Evolutionary conservation across 805 yeast genomes (phyloP).

Genomic region (Candida sonorensis): DNA sequence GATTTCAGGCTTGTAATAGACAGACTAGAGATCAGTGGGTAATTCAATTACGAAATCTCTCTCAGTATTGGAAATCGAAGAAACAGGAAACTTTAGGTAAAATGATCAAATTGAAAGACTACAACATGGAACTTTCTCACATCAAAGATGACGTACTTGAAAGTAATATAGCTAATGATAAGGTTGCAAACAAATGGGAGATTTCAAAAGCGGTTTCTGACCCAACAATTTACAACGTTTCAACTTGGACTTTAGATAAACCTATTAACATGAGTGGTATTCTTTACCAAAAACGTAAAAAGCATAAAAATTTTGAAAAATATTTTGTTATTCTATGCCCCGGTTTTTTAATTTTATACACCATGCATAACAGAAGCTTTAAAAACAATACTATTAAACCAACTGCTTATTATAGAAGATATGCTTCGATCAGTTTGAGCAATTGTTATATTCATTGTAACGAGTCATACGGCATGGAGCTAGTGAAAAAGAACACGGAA

Average conservation of each 20-base stretch:
- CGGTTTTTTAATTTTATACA: constrained; percentile 56
- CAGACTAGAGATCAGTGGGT: constrained; percentile 61
- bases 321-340: constrained; percentile 63
- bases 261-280: constrained; percentile 59
- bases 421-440: constrained; percentile 52
- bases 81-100: constrained; percentile 33
- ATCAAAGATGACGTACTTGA: constrained; percentile 49
- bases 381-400: constrained; percentile 37
- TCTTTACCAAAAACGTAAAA: constrained; percentile 62
- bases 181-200: constrained; percentile 40
- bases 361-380: constrained; percentile 40
- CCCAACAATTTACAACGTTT: constrained; percentile 45
- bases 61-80: constrained; percentile 54
- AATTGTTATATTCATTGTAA: constrained; percentile 78
- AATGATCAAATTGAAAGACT: constrained; percentile 30
- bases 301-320: constrained; percentile 58
- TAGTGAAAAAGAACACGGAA: constrained; percentile 34
- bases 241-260: constrained; percentile 51
- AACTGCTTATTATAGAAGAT: constrained; percentile 43
- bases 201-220: constrained; percentile 47
- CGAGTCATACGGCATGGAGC: constrained; percentile 46
- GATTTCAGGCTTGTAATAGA: constrained; percentile 50
- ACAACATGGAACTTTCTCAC: constrained; percentile 40
- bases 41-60: constrained; percentile 34
- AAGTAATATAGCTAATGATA: constrained; percentile 38